Evolutionary conservation across 495 filamentous ascomycete genomes (phyloP), one percentile per base, ranked within the genome.

Genomic region (Xanthoparmelia taractica): DNA sequence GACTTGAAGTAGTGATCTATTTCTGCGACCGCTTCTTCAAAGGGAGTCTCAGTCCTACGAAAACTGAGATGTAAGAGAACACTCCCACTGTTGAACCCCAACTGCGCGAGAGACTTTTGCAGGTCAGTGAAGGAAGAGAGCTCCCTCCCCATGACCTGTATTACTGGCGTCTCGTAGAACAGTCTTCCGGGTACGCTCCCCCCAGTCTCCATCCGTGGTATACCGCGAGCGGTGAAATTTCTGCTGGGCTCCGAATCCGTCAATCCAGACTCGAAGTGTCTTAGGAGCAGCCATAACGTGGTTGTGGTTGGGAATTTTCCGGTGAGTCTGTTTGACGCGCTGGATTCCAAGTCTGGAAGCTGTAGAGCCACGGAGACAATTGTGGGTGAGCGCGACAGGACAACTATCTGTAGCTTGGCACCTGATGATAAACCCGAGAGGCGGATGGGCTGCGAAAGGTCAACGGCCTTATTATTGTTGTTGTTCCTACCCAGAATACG

Each of bases 321-420:
- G 36, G 82, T 82, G 62, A 94, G 76, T 50, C 79, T 78, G 63
- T 80, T 85, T 13, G 77, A 77, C 57, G 77, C 76, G 18, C 74
- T 77, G 8, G 81, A 81, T 70, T 89, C 89, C 7, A 81, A 80
- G 31, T 85, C 79, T 33, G 88, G 87, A 17, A 96, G 77, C 70
- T 96, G 90, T 25, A 98, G 79, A 8, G 89, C 91, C 29, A 97
- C 86, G 29, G 86, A 89, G 59, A 98, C 85, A 37, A 89, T 85
- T 15, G 90, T 85, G 3, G 92, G 87, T 0, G 90, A 91, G 56
- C 84, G 87, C 36, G 91, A 93, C 59, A 84, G 81, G 64, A 87
- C 84, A n/a, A 96, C 86, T 55, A 97, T 87, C 67, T 98, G 92
- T 27, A 98, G 82, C 67, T 95, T 96, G 33, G 94, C 92, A 36